These are phyloP conservation scores for Ceratocystis variospora DNA, from an alignment of 2,329 filamentous ascomycete species.

Conservation along the genomic window DNA sequence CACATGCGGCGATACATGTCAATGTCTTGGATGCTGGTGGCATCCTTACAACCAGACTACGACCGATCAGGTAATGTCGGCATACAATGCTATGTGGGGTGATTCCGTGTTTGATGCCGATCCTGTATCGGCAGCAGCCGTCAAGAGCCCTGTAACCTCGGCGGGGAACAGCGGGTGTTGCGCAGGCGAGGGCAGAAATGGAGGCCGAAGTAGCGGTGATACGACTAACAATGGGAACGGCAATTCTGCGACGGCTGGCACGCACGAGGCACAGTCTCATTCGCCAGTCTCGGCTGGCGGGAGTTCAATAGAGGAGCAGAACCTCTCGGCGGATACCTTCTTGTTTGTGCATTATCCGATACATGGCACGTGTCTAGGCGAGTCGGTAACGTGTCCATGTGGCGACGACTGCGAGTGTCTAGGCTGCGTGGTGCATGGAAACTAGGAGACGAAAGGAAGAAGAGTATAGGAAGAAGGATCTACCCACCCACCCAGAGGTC, in stretches of 20 bases:
- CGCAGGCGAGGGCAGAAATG: background rate
- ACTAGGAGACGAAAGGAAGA: background rate
- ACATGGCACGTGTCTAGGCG: constrained; percentile 34
- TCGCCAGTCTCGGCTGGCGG: background rate
- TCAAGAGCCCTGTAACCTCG: constrained; percentile 22
- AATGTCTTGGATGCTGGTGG: constrained; percentile 53
- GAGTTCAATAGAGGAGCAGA: constrained; percentile 35
- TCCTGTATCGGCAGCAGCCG: constrained; percentile 19
- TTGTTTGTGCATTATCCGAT: constrained; percentile 46
- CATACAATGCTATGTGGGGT: constrained; percentile 31
- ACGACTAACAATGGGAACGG: background rate
- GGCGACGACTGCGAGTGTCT: constrained; percentile 47
- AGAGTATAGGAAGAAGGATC: too few species aligned
- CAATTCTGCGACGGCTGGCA: background rate
- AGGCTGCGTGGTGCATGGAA: constrained; percentile 40
- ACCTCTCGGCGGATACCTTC: constrained; percentile 39
- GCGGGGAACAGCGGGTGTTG: background rate
- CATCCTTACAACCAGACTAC: constrained; percentile 56
- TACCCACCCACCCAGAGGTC: too few species aligned
- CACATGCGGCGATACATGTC: constrained; percentile 50
- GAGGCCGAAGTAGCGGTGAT: background rate
- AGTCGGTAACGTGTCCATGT: constrained; percentile 39
- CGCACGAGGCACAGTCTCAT: background rate
- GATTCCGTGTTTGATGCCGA: constrained; percentile 22
- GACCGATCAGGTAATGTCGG: constrained; percentile 38